Evolutionary conservation across 1,139 yeast species (phyloP).

Genomic region (Pichia sp.): DNA sequence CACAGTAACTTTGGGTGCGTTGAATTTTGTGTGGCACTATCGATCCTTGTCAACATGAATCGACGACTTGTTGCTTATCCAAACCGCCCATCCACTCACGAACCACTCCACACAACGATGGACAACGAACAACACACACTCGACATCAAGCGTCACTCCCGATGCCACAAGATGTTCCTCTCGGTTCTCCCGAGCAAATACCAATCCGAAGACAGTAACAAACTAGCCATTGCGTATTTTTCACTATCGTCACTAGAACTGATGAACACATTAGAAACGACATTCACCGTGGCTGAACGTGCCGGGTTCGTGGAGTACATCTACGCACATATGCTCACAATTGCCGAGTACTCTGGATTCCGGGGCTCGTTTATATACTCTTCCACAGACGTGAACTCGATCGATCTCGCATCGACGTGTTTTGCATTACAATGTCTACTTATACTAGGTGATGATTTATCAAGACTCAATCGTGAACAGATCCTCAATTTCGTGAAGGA

Average conservation of each 20-base stretch:
- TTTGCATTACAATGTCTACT: conserved; percentile 56
- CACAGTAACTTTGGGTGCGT: too few species aligned
- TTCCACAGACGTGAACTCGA: conserved; percentile 43
- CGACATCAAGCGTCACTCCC: conserved; percentile 40
- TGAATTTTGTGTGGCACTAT: too few species aligned
- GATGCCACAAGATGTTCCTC: conserved; percentile 50
- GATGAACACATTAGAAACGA: conserved; percentile 38
- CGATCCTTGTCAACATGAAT: too few species aligned
- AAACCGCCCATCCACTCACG: too few species aligned
- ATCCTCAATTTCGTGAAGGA: conserved; percentile 48
- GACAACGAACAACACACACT: conserved; percentile 1
- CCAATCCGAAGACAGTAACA: conserved; percentile 64
- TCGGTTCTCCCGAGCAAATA: conserved; percentile 48
- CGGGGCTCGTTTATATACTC: conserved; percentile 47
- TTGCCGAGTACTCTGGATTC: conserved; percentile 43
- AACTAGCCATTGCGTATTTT: conserved; percentile 63
- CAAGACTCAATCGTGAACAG: conserved; percentile 41
- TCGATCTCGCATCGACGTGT: conserved; percentile 68
- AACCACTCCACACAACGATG: too few species aligned
- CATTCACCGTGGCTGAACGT: conserved; percentile 25
- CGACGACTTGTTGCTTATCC: too few species aligned
- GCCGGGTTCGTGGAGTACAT: conserved; percentile 44
- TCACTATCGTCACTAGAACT: conserved; percentile 62
- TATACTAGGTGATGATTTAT: conserved; percentile 42
- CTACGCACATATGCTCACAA: conserved; percentile 44